Evolutionary conservation across 441 rosid genomes (phyloP).

Genomic region (Daphne laureola): DNA sequence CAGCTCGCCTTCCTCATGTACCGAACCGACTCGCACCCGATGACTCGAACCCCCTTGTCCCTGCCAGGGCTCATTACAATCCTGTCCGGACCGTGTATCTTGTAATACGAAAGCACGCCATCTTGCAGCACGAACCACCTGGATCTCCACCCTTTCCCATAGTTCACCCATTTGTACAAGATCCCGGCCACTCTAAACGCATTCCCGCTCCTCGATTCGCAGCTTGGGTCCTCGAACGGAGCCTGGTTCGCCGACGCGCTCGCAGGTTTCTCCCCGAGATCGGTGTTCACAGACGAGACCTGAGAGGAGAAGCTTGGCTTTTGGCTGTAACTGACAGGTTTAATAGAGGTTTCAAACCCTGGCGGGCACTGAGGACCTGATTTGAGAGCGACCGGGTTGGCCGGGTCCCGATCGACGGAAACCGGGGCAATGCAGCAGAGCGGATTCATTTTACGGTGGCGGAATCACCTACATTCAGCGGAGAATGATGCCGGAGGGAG

Average conservation of each 20-base stretch:
- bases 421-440: slow-evolving; percentile 99
- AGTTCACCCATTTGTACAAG: slow-evolving; percentile 91
- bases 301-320: slow-evolving; percentile 56
- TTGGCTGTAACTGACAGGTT: slow-evolving; percentile 28
- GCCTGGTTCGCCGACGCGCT: slow-evolving; percentile 12
- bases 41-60: slow-evolving; percentile 56
- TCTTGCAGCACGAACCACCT: slow-evolving; percentile 86
- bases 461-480: slow-evolving; percentile 8
- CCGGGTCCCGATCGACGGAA: slow-evolving; percentile 76
- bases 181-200: slow-evolving; percentile 57
- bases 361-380: slow-evolving; percentile 33
- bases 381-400: slow-evolving; percentile 50
- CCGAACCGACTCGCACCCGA: slow-evolving; percentile 76
- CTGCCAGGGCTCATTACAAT: slow-evolving; percentile 53
- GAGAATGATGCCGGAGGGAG: slow-evolving; percentile 1
- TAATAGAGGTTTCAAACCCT: slow-evolving; percentile 23
- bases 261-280: slow-evolving; percentile 33
- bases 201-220: slow-evolving; percentile 41
- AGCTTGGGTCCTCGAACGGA: slow-evolving; percentile 20
- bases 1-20: slow-evolving; percentile 65
- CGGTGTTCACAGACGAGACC: slow-evolving; percentile 53
- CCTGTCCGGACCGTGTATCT: slow-evolving; percentile 88
- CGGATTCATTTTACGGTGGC: slow-evolving; percentile 54
- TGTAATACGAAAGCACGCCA: slow-evolving; percentile 84
- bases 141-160: slow-evolving; percentile 88